These are phyloP conservation scores for Volvariella volvacea DNA, from an alignment of 1,284 basidiomycete species.

Conservation along the genomic window DNA sequence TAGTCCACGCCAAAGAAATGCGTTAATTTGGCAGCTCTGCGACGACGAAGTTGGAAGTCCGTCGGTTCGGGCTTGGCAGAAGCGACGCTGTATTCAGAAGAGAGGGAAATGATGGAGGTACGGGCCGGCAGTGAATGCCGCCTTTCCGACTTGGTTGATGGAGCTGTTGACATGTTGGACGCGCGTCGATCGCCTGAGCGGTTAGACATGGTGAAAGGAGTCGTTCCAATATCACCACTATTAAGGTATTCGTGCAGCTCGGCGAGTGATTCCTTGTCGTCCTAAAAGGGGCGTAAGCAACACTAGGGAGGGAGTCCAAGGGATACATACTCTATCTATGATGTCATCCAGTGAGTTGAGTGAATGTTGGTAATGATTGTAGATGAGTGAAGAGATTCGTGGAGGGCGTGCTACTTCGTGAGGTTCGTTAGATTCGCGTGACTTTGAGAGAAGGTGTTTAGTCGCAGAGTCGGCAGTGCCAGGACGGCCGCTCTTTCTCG, in stretches of 20 bases:
- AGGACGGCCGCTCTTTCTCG: conserved; percentile 35
- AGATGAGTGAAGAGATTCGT: conserved; percentile 39
- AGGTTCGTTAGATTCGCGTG: conserved; percentile 13
- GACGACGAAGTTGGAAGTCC: conserved; percentile 62
- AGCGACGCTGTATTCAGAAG: conserved; percentile 37
- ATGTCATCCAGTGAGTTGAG: conserved; percentile 71
- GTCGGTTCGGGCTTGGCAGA: conserved; percentile 38
- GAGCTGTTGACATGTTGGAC: conserved; percentile 27
- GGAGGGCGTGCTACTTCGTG: conserved; percentile 8
- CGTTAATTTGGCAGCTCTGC: conserved; percentile 71
- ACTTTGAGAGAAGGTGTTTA: conserved; percentile 37
- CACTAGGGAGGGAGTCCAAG: conserved; percentile 4
- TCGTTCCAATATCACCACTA: conserved; percentile 19
- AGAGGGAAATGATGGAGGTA: conserved; percentile 53
- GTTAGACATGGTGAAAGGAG: conserved; percentile 12
- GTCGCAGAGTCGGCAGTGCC: conserved; percentile 49
- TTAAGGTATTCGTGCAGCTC: conserved; percentile 68
- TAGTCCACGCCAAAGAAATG: conserved; percentile 82
- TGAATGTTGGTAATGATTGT: conserved; percentile 71
- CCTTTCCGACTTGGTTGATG: conserved; percentile 48
- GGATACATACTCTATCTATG: conserved; percentile 56
- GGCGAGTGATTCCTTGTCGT: conserved; percentile 64
- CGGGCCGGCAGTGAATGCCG: conserved; percentile 63
- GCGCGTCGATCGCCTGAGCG: conserved; percentile 20
- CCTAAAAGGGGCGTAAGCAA: conserved; percentile 32